Evolutionary conservation across 2,329 filamentous ascomycete species (phyloP).

Genomic region (Xylariaceae sp.): DNA sequence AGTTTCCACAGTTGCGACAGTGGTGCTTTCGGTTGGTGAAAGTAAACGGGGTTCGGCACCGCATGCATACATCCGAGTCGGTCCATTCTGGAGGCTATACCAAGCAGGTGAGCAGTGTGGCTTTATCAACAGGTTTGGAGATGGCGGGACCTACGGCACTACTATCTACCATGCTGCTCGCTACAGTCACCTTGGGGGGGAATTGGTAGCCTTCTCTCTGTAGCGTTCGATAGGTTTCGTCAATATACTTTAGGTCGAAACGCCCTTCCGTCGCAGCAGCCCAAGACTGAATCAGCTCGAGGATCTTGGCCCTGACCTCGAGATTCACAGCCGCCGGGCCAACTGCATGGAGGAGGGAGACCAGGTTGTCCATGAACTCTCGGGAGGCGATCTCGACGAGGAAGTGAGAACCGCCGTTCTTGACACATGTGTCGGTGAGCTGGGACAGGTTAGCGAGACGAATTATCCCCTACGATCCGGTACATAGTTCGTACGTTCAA

Average conservation of each 20-base stretch:
- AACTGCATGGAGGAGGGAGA: constrained; percentile 84
- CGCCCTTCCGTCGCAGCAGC: constrained; percentile 86
- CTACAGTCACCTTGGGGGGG: constrained; percentile 81
- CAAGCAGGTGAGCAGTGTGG: constrained; percentile 27
- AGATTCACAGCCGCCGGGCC: constrained; percentile 77
- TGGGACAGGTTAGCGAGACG: constrained; percentile 37
- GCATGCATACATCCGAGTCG: constrained; percentile 98
- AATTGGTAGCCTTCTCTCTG: constrained; percentile 89
- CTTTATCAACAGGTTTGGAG: not conserved
- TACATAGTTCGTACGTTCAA: constrained; percentile 69
- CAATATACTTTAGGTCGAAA: constrained; percentile 82
- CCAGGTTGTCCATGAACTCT: constrained; percentile 97
- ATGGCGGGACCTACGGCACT: constrained; percentile 72
- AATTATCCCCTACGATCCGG: constrained; percentile 28
- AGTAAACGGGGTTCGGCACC: constrained; percentile 91
- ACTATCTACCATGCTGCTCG: constrained; percentile 98
- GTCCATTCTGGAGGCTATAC: constrained; percentile 90
- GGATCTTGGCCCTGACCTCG: constrained; percentile 86
- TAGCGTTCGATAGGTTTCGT: constrained; percentile 82
- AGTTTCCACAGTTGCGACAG: constrained; percentile 96
- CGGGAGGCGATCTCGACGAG: constrained; percentile 92
- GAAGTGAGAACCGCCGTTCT: constrained; percentile 96
- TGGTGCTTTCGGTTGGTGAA: constrained; percentile 99
- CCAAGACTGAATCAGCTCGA: constrained; percentile 94
- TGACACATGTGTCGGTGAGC: constrained; percentile 98